These are phyloP conservation scores for Sporothrix schenckii DNA, from an alignment of 2,329 filamentous ascomycete species.

Conservation along the genomic window DNA sequence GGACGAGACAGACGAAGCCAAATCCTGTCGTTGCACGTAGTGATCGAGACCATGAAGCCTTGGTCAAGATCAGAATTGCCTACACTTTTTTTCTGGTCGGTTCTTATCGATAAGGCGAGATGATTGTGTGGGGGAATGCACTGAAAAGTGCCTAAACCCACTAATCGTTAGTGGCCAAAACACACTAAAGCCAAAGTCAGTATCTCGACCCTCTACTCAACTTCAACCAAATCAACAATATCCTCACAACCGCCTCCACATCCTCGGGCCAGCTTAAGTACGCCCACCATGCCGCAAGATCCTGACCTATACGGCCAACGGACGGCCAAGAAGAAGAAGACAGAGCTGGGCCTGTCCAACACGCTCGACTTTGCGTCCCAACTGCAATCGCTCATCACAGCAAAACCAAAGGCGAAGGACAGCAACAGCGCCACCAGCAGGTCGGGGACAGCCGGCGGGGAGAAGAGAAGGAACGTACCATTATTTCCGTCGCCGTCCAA, in stretches of 20 bases:
- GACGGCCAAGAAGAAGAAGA: slow-evolving; percentile 68
- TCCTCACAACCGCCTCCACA: not conserved
- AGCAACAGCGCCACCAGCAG: slow-evolving; percentile 35
- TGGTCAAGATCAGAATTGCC: slow-evolving; percentile 1
- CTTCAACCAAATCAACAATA: not conserved
- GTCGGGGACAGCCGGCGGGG: slow-evolving; percentile 57
- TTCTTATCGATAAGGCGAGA: slow-evolving; percentile 32
- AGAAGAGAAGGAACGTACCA: slow-evolving; percentile 7
- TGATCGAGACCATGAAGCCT: not conserved
- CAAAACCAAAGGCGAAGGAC: slow-evolving; percentile 47
- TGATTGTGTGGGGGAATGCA: not conserved
- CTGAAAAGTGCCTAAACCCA: not conserved
- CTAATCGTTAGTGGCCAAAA: not conserved
- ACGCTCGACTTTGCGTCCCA: slow-evolving; percentile 87
- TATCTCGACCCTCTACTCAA: not conserved
- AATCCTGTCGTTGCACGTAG: not conserved
- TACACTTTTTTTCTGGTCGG: slow-evolving; percentile 15
- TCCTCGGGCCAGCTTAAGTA: not conserved
- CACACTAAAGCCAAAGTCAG: not conserved
- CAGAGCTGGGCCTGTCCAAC: slow-evolving; percentile 70
- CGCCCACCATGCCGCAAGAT: slow-evolving; percentile 61
- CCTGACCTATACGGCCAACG: slow-evolving; percentile 76
- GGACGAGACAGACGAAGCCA: too few relatives aligned
- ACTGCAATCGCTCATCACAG: slow-evolving; percentile 74
- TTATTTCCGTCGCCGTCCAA: slow-evolving; percentile 2